These are phyloP conservation scores for Colletotrichum eremochloae DNA, from an alignment of 2,329 filamentous ascomycete species.

Conservation along the genomic window DNA sequence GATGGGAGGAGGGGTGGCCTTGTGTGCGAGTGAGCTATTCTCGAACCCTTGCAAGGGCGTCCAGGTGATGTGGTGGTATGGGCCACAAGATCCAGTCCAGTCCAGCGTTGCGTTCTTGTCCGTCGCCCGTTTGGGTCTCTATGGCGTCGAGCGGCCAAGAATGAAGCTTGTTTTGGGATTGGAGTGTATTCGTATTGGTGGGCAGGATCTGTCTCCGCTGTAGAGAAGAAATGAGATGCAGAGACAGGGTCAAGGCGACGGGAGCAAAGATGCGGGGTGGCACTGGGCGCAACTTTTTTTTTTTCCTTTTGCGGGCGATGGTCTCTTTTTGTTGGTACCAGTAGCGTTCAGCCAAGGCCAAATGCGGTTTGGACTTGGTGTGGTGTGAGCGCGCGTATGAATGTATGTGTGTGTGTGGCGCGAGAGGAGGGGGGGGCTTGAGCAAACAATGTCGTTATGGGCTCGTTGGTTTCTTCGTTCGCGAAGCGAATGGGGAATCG, in stretches of 20 bases:
- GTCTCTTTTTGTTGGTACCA: background rate
- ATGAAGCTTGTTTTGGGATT: conserved; percentile 14
- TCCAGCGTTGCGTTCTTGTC: conserved; percentile 2
- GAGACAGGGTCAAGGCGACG: conserved; percentile 17
- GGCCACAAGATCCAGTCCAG: conserved; percentile 16
- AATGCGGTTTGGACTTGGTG: background rate
- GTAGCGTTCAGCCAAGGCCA: conserved; percentile 4
- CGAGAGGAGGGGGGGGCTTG: background rate
- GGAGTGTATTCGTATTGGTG: conserved; percentile 7
- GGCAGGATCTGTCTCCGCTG: conserved; percentile 20
- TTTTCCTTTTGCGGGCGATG: background rate
- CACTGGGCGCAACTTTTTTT: background rate
- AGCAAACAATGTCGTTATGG: background rate
- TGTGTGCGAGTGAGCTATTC: conserved; percentile 1
- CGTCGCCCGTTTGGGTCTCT: conserved; percentile 12
- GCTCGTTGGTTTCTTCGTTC: background rate
- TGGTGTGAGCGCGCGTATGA: background rate
- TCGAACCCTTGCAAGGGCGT: conserved; percentile 20
- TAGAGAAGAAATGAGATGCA: background rate
- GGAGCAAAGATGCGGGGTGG: conserved; percentile 3
- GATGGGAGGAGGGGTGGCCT: background rate
- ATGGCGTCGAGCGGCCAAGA: conserved; percentile 18
- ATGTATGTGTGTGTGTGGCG: background rate
- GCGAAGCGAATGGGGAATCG: too few species aligned
- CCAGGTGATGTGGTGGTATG: conserved; percentile 23